A percentile compares a stretch with the other conserved stretches of the same genome.
These are phyloP conservation scores for Priceomyces medius DNA, from an alignment of 805 yeast genomes.

Conservation along the genomic window DNA sequence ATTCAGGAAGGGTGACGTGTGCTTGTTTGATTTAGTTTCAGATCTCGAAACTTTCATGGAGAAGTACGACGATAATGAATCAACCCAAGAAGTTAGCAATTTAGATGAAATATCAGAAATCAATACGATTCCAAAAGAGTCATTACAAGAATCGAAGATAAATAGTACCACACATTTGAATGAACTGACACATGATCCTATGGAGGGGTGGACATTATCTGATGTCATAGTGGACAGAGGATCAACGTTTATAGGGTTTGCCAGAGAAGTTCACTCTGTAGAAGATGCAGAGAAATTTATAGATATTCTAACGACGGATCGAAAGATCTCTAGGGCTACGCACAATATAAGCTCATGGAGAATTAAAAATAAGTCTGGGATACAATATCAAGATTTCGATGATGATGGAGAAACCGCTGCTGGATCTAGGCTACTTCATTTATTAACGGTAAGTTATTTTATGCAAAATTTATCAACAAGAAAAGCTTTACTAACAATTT, in stretches of 20 bases:
- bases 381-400: slow-evolving; percentile 78
- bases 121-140: slow-evolving; percentile 9
- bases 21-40: slow-evolving; percentile 72
- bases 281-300: slow-evolving; percentile 62
- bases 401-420: slow-evolving; percentile 99
- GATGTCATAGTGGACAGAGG: slow-evolving; percentile 81
- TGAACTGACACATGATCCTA: no score
- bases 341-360: slow-evolving; percentile 92
- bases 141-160: neutral
- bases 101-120: slow-evolving; percentile 6
- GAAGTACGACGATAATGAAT: slow-evolving; percentile 21
- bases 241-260: slow-evolving; percentile 81
- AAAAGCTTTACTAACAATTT: slow-evolving; percentile 27
- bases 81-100: slow-evolving; percentile 1
- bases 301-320: slow-evolving; percentile 56
- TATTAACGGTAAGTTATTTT: slow-evolving; percentile 60
- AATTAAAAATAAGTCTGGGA: slow-evolving; percentile 55
- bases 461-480: no score
- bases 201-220: slow-evolving; percentile 74
- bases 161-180: slow-evolving; percentile 2
- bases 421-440: slow-evolving; percentile 80
- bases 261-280: slow-evolving; percentile 59
- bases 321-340: slow-evolving; percentile 61
- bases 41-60: slow-evolving; percentile 57
- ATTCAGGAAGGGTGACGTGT: slow-evolving; percentile 63